Evolutionary conservation across 768 basidiomycete genomes (phyloP).

Genomic region (Amanita muscaria): DNA sequence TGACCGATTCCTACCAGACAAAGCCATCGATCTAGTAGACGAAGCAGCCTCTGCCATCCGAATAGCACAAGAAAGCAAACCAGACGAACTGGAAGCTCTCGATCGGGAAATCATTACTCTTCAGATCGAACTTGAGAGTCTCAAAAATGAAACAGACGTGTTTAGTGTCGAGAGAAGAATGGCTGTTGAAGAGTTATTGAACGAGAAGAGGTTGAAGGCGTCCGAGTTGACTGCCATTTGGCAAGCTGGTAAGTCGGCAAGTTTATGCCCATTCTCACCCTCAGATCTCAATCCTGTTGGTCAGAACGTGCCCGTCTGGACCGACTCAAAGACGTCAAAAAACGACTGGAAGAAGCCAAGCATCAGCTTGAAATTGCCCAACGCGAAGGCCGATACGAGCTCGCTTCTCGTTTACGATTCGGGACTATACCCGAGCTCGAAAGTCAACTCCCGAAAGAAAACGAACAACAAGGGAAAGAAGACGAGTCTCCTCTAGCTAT

Average conservation of each 20-base stretch:
- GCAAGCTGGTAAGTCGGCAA: conserved; percentile 49
- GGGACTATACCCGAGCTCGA: conserved; percentile 79
- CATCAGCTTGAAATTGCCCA: conserved; percentile 83
- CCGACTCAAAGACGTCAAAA: conserved; percentile 62
- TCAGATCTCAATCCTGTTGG: background rate
- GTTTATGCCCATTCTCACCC: background rate
- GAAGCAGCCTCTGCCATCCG: conserved; percentile 85
- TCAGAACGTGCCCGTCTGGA: conserved; percentile 62
- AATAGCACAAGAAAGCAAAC: conserved; percentile 83
- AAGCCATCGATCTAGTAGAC: conserved; percentile 87
- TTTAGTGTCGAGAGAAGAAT: conserved; percentile 69
- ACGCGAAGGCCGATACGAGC: conserved; percentile 79
- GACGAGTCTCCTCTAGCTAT: conserved; percentile 48
- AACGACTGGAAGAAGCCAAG: conserved; percentile 73
- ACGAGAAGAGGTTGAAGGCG: conserved; percentile 54
- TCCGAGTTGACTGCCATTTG: conserved; percentile 54
- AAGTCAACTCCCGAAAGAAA: conserved; percentile 54
- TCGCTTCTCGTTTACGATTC: conserved; percentile 76
- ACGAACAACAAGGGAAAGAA: conserved; percentile 27
- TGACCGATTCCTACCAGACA: conserved; percentile 84
- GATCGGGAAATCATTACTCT: conserved; percentile 80
- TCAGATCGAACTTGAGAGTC: conserved; percentile 82
- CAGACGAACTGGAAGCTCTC: conserved; percentile 73
- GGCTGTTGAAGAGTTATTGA: conserved; percentile 58
- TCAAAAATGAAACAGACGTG: conserved; percentile 82